Evolutionary conservation across 805 yeast genomes (phyloP), one percentile per base, ranked within the genome.

Genomic region (Pichia membranifaciens): DNA sequence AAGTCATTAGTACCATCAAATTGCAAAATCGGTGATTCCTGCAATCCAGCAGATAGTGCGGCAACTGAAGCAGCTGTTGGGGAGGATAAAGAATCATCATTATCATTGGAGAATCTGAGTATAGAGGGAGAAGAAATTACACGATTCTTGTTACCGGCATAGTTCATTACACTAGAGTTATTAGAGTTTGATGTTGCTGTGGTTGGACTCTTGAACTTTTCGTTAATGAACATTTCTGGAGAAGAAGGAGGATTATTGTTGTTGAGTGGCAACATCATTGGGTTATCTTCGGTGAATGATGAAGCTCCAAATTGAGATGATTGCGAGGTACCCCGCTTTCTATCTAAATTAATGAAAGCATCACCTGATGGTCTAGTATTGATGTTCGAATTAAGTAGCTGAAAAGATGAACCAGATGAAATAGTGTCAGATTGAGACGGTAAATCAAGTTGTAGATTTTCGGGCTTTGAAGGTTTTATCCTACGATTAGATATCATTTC

Each of bases 401-500:
- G 44, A 17, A 39, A 40, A 23, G 50, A 38, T 15, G 50, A 38
- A 13, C 20, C 31, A 2, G 50, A 25, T 0, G 47, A 20, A 8
- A 22, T 16, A 10, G 45, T 37, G 13, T 33, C 48, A 13, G 35
- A 17, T 20, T 32, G 28, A 5, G 20, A 5, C 31, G 21, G 20
- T 6, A 10, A 23, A n/a, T 41, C 43, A 13, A 25, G 20, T 18
- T 12, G n/a, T 18, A 17, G 2, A 40, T 8, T 38, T 37, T 47
- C 50, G 13, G 34, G 15, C 39, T 23, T 41, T 10, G 45, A 38
- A n/a, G 28, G 41, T 31, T 39, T 48, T 34, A 12, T 35, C 32
- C 84, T 68, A 58, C 86, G 67, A 23, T 70, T 78, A 38, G 76
- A 69, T n/a, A 82, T 82, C 87, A 82, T 82, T 57, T 81, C 86